Evolutionary conservation across 1,139 yeast species (phyloP).

Genomic region (Sugiyamaella neomexicana): DNA sequence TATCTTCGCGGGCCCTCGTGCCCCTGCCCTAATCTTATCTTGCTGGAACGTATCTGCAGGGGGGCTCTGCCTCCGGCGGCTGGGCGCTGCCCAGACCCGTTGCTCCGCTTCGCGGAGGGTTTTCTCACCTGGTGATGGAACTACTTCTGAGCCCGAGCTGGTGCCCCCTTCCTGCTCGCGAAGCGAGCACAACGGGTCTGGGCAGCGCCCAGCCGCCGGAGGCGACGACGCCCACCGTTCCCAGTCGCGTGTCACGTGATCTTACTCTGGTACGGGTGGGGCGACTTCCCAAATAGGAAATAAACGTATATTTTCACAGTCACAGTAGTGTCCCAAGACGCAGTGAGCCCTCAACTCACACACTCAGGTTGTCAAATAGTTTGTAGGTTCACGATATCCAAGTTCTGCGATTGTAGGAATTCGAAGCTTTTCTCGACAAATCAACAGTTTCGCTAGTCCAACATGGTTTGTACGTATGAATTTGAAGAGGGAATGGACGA

Average conservation of each 20-base stretch:
- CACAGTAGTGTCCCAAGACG: neutral
- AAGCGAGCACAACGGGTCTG: too few relatives aligned
- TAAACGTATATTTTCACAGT: slow-evolving; percentile 3
- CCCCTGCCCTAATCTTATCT: neutral
- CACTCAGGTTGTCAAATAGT: slow-evolving; percentile 14
- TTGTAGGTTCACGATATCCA: slow-evolving; percentile 13
- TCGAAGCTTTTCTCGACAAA: slow-evolving; percentile 17
- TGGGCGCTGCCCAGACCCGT: neutral
- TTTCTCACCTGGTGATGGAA: neutral
- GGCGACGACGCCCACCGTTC: too few relatives aligned
- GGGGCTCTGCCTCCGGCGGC: too few relatives aligned
- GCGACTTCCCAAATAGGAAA: slow-evolving; percentile 12
- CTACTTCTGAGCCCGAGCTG: too few relatives aligned
- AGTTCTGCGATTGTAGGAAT: slow-evolving; percentile 15
- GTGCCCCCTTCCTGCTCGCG: too few relatives aligned
- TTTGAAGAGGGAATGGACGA: neutral
- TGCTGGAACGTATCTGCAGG: neutral
- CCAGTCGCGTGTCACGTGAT: neutral
- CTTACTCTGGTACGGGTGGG: neutral
- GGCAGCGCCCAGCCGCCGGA: too few relatives aligned
- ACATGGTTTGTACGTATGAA: slow-evolving; percentile 18
- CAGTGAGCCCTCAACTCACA: neutral
- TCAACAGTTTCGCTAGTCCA: slow-evolving; percentile 16
- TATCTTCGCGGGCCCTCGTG: too few relatives aligned
- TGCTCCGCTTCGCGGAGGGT: too few relatives aligned